Conservation (phyloP, 1,284 basidiomycete genomes). For the Cerrena zonata region DNA sequence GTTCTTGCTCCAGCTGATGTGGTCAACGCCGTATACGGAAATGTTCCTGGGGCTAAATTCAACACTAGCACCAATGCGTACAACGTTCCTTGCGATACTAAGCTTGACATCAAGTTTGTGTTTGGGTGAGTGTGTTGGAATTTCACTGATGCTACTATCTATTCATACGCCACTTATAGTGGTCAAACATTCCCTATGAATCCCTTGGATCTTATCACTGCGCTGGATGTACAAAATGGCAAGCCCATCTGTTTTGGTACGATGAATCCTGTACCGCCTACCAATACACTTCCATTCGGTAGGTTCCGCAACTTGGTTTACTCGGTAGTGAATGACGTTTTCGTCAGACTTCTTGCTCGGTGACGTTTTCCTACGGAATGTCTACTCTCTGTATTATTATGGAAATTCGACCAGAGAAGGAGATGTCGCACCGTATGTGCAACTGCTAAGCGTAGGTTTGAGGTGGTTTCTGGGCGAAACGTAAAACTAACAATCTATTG, state of each 20-base stretch:
- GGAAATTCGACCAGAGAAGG: slow-evolving; percentile 12
- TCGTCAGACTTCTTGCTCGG: slow-evolving; percentile 15
- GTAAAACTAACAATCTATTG: neutral
- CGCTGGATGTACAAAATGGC: neutral
- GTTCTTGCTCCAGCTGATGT: slow-evolving; percentile 8
- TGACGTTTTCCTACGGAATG: slow-evolving; percentile 17
- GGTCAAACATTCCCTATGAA: slow-evolving; percentile 10
- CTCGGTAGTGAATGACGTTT: neutral
- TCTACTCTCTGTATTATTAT: slow-evolving; percentile 18
- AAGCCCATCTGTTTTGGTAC: neutral
- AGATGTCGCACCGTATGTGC: slow-evolving; percentile 11
- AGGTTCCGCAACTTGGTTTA: neutral
- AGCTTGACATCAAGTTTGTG: slow-evolving; percentile 1
- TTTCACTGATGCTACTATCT: neutral
- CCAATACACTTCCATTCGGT: neutral
- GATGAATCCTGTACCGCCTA: neutral
- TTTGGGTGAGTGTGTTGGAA: neutral
- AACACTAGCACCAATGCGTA: neutral
- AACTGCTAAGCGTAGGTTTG: slow-evolving; percentile 17
- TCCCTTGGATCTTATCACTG: slow-evolving; percentile 7
- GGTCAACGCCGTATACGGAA: slow-evolving; percentile 12
- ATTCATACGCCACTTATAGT: slow-evolving; percentile 4
- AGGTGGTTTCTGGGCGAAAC: too few relatives aligned
- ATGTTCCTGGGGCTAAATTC: slow-evolving; percentile 11
- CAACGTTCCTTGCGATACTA: slow-evolving; percentile 6